These are phyloP conservation scores for Leccinellum rugosiceps DNA, from an alignment of 768 basidiomycete genomes.

Conservation along the genomic window DNA sequence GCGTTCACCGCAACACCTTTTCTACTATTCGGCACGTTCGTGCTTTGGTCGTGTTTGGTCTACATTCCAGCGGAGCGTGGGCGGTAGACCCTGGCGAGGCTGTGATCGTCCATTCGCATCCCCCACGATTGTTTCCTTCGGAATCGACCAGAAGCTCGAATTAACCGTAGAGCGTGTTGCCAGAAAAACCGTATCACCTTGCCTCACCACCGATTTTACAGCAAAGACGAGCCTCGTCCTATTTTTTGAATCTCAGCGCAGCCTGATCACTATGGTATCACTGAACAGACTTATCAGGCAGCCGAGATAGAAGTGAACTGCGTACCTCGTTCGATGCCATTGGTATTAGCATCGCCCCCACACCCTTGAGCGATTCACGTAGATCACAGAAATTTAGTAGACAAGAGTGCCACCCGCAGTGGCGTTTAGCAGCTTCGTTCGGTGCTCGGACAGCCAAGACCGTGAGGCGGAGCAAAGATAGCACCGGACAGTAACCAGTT, in stretches of 20 bases:
- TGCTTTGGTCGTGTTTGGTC: background rate
- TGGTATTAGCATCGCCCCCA: no score
- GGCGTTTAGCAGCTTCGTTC: no score
- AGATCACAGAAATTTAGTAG: no score
- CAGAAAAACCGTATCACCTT: background rate
- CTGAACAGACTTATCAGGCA: background rate
- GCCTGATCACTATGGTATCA: background rate
- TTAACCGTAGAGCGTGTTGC: background rate
- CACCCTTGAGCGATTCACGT: no score
- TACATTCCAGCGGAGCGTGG: background rate
- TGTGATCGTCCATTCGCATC: background rate
- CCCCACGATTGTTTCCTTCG: no score
- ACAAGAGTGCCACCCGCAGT: no score
- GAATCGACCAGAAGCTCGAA: no score
- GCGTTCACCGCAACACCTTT: background rate
- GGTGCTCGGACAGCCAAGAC: background rate
- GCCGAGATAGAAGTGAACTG: background rate
- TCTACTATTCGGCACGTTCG: background rate
- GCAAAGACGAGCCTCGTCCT: background rate
- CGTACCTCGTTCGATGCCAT: background rate
- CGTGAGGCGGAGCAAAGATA: background rate
- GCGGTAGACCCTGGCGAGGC: background rate
- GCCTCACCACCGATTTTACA: background rate
- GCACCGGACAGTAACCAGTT: background rate
- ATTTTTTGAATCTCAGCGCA: background rate